A percentile compares a stretch with the other conserved stretches of the same genome.
Conservation (phyloP, 179 eudicot species). For the Amaranthus tricolor region DNA sequence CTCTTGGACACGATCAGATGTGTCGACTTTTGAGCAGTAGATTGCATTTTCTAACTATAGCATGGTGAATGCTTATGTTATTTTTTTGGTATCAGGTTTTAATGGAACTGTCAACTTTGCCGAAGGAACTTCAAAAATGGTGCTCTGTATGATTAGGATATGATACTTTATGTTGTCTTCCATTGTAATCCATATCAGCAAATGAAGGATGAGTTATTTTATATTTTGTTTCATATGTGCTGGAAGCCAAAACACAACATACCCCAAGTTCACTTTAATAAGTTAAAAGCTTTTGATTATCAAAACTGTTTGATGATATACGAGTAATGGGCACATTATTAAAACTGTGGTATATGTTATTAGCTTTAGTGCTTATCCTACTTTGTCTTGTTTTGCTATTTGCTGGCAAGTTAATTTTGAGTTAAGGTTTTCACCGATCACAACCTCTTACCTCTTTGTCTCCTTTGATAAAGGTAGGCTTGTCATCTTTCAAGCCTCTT, state of each 20-base stretch:
- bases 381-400: too few relatives aligned
- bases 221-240: background rate
- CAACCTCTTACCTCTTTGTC: too few relatives aligned
- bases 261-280: too few relatives aligned
- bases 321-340: too few relatives aligned
- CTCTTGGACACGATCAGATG: background rate
- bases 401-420: too few relatives aligned
- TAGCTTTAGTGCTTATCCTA: too few relatives aligned
- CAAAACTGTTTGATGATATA: too few relatives aligned
- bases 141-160: background rate
- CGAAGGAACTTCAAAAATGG: background rate
- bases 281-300: too few relatives aligned
- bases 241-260: background rate
- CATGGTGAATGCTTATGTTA: background rate
- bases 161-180: background rate
- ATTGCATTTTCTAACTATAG: background rate
- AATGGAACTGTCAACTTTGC: background rate
- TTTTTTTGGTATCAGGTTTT: background rate
- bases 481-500: background rate
- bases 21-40: conserved; percentile 1
- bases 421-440: too few relatives aligned
- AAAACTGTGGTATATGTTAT: too few relatives aligned
- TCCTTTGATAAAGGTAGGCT: background rate
- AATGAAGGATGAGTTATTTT: background rate
- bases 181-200: background rate